Evolutionary conservation across 139 green algal species (phyloP).

Genomic region (Picochlorum sp.): DNA sequence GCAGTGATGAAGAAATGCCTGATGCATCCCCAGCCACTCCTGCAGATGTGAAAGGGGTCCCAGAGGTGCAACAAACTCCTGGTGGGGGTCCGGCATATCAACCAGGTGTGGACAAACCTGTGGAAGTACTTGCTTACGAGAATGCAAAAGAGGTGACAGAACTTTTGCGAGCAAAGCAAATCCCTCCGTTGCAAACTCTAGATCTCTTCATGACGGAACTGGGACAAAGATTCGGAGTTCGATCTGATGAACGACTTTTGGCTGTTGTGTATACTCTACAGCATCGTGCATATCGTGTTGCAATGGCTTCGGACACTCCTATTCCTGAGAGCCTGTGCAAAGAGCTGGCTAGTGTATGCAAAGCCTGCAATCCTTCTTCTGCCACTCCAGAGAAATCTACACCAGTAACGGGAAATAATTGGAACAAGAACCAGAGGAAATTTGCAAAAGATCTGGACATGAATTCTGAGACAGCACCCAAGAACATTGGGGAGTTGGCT

Average conservation of each 20-base stretch:
- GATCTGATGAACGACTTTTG: constrained; percentile 87
- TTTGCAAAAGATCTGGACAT: constrained; percentile 90
- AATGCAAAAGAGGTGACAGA: constrained; percentile 65
- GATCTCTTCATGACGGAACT: constrained; percentile 46
- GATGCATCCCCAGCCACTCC: constrained; percentile 4
- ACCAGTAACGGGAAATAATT: not conserved
- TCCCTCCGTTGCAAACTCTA: constrained; percentile 16
- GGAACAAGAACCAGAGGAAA: constrained; percentile 57
- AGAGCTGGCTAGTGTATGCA: constrained; percentile 78
- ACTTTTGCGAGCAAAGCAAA: constrained; percentile 36
- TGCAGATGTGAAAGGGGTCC: constrained; percentile 15
- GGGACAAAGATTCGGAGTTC: constrained; percentile 57
- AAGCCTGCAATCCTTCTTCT: constrained; percentile 48
- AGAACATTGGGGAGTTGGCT: constrained; percentile 74
- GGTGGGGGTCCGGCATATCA: constrained; percentile 4
- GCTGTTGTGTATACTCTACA: constrained; percentile 88
- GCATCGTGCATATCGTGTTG: constrained; percentile 81
- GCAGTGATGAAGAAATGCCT: constrained; percentile 12
- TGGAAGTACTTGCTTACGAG: constrained; percentile 38
- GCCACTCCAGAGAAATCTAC: not conserved
- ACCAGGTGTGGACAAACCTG: constrained; percentile 37
- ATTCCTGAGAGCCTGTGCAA: constrained; percentile 69
- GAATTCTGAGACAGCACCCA: constrained; percentile 56
- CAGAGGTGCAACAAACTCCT: constrained; percentile 2
- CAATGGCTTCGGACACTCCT: constrained; percentile 38